Conservation (phyloP, 1,284 basidiomycete species). For the Heterobasidion irregulare region DNA sequence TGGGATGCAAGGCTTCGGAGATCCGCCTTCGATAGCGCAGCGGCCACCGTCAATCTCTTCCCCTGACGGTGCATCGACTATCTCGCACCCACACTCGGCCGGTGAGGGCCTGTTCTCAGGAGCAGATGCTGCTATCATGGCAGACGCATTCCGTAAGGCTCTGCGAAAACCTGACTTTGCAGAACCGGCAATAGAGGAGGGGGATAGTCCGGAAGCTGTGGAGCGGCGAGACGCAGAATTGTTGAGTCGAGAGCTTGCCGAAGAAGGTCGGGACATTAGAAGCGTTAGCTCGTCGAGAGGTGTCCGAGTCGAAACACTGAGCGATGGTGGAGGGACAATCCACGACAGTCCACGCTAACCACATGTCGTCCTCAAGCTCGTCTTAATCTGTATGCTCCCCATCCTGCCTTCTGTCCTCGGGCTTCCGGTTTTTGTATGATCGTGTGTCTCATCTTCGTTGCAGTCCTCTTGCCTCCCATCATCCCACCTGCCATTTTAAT, state of each 20-base stretch:
- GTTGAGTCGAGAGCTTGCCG: constrained; percentile 64
- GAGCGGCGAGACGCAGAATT: constrained; percentile 37
- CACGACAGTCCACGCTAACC: constrained; percentile 34
- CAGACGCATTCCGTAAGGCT: constrained; percentile 77
- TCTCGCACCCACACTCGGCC: constrained; percentile 49
- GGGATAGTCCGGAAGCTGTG: constrained; percentile 42
- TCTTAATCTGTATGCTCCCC: not conserved
- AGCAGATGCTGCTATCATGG: constrained; percentile 82
- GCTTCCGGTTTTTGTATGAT: not conserved
- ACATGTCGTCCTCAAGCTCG: not conserved
- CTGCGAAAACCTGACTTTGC: constrained; percentile 80
- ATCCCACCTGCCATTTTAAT: not conserved
- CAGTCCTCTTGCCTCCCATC: not conserved
- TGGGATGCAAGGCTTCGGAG: constrained; percentile 11
- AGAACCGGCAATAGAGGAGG: constrained; percentile 57
- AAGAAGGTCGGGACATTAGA: constrained; percentile 75
- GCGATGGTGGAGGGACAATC: constrained; percentile 42
- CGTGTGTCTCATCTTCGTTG: not conserved
- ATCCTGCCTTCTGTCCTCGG: not conserved
- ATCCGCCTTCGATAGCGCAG: constrained; percentile 23
- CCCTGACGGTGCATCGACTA: constrained; percentile 56
- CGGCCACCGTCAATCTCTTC: constrained; percentile 37
- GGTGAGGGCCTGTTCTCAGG: constrained; percentile 66
- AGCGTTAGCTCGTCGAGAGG: constrained; percentile 72
- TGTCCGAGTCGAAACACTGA: constrained; percentile 64